Conservation (phyloP, 176 grass and related monocot species). For the Carex littledalei region DNA sequence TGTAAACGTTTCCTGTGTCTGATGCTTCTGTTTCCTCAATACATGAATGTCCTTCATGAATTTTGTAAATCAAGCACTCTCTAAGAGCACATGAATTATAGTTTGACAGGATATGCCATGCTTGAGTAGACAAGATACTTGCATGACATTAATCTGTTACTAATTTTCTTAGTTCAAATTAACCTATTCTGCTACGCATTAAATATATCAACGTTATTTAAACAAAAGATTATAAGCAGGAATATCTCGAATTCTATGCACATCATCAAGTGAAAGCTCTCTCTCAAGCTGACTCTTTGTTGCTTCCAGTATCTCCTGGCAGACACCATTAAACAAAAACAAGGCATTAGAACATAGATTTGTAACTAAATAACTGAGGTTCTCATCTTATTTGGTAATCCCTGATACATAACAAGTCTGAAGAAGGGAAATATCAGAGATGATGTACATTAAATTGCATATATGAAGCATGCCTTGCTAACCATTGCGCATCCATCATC, state of each 20-base stretch:
- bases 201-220: not conserved
- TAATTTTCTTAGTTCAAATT: not conserved
- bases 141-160: not conserved
- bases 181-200: not conserved
- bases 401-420: not conserved
- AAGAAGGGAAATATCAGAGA: not conserved
- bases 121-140: not conserved
- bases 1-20: no score
- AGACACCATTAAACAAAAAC: not conserved
- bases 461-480: conserved; percentile 15
- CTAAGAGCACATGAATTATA: not conserved
- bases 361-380: not conserved
- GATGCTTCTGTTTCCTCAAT: no score
- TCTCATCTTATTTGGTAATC: not conserved
- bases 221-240: conserved; percentile 20
- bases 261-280: conserved; percentile 16
- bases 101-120: not conserved
- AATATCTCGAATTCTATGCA: conserved; percentile 15
- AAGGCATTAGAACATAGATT: not conserved
- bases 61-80: not conserved
- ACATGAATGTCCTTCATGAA: not conserved
- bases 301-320: conserved; percentile 11
- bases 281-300: conserved; percentile 14
- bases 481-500: conserved; percentile 23
- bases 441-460: conserved; percentile 24